These are phyloP conservation scores for Pythium sp. DNA, from an alignment of 352 stramenopile genomes.

Conservation along the genomic window DNA sequence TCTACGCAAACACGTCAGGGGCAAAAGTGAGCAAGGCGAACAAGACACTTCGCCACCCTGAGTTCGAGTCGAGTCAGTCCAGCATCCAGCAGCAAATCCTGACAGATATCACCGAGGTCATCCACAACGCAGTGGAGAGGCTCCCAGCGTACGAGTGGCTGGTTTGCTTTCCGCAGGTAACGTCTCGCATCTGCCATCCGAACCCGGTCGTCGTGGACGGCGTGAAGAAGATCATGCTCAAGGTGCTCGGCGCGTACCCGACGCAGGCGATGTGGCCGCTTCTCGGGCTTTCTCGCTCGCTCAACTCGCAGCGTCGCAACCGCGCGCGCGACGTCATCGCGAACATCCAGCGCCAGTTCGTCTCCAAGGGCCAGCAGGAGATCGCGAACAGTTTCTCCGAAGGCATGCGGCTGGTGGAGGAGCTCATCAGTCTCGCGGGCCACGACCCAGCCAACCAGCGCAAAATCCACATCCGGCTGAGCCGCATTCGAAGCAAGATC, in stretches of 20 bases:
- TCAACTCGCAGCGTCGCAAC: slow-evolving; percentile 70
- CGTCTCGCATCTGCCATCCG: slow-evolving; percentile 92
- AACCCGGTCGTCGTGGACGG: slow-evolving; percentile 81
- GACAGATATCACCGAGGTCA: slow-evolving; percentile 56
- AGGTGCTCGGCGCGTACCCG: slow-evolving; percentile 92
- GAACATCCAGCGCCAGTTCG: slow-evolving; percentile 59
- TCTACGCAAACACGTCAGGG: slow-evolving; percentile 34
- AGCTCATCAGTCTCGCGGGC: slow-evolving; percentile 93
- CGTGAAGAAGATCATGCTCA: slow-evolving; percentile 93
- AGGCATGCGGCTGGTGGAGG: slow-evolving; percentile 89
- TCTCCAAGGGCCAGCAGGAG: slow-evolving; percentile 58
- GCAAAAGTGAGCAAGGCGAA: slow-evolving; percentile 41
- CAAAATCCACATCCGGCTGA: slow-evolving; percentile 82
- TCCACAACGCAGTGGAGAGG: slow-evolving; percentile 50
- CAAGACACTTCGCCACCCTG: slow-evolving; percentile 62
- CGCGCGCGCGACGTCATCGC: slow-evolving; percentile 65
- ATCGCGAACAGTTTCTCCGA: slow-evolving; percentile 83
- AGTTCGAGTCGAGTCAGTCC: slow-evolving; percentile 51
- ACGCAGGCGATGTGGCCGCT: slow-evolving; percentile 97
- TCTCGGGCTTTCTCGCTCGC: slow-evolving; percentile 92
- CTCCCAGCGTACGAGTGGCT: slow-evolving; percentile 95
- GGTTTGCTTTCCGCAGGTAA: slow-evolving; percentile 97
- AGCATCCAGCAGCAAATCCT: slow-evolving; percentile 63
- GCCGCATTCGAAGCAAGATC: slow-evolving; percentile 64
- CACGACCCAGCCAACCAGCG: slow-evolving; percentile 78